Evolutionary conservation across 1,284 basidiomycete species (phyloP), one percentile per base, ranked within the genome.

Genomic region (Boletus semigastroideus): DNA sequence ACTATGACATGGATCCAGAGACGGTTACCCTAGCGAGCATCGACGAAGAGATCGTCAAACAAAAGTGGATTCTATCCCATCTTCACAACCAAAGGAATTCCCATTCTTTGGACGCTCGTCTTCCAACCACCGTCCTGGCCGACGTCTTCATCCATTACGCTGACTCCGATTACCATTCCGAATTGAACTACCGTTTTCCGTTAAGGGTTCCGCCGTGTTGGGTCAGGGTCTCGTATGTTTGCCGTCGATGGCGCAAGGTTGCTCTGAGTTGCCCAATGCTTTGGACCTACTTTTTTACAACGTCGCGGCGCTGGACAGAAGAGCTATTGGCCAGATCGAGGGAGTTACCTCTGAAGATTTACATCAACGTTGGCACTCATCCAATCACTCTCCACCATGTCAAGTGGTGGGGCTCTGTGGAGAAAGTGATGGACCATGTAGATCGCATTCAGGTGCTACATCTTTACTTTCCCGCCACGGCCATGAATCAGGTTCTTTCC

Each of bases 291-390:
- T 46, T 68, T 7, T 25, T 58, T 4, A 58, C 65, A 8, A 46
- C 39, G 1, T 58, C 55, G 1, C 61, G 52, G 2, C 47, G 50
- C 16, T 68, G 66, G 62, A 63, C 62, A 13, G 58, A 66, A 25
- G 67, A 62, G 42, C 64, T 74, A 60, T 40, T 74, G 14, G 48
- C 51, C 19, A 58, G 72, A 10, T 74, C 71, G 0, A 72, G 67
- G 48, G 59, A 54, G 43, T 61, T 58, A 6, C 59, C 64, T 1
- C 48, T 74, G 14, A 58, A 53, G 40, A 54, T 70, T 17, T 44
- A 42, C 17, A 52, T 33, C 27, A n/a, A 1, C 3, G 1, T 22
- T 4, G 0, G 5, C 4, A 13, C 8, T 5, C 9, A 3, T 4
- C 9, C 4, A 43, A 20, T 25, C 25, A 25, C 25, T 25, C 25